phyloP scores from a whole-genome alignment of 345 rosid species.

The Xanthoceras sorbifolium region DNA sequence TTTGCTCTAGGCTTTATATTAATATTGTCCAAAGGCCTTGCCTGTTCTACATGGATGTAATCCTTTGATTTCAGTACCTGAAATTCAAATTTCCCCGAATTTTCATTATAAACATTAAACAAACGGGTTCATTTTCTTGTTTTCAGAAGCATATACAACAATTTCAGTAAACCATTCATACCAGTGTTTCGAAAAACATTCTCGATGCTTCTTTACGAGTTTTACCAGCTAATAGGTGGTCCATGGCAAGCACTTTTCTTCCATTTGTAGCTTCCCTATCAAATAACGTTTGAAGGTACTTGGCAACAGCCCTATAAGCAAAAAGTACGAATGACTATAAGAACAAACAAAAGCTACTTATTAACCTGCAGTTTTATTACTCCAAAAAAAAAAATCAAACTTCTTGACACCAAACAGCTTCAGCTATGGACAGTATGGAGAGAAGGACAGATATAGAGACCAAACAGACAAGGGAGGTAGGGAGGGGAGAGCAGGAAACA shows the following conservation, averaged over 20 bases:
- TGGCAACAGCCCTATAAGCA: constrained; percentile 83
- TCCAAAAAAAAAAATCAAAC: background rate
- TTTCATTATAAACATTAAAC: background rate
- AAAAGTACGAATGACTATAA: constrained; percentile 12
- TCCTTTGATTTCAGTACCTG: constrained; percentile 97
- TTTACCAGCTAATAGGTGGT: constrained; percentile 76
- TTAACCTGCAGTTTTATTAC: background rate
- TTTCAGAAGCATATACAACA: background rate
- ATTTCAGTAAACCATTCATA: constrained; percentile 32
- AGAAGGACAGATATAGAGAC: background rate
- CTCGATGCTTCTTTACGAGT: constrained; percentile 99
- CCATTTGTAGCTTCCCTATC: constrained; percentile 66
- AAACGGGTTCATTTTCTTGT: background rate
- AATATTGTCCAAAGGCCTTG: constrained; percentile 65
- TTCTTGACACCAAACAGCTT: background rate
- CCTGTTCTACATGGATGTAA: constrained; percentile 88
- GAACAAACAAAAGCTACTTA: background rate
- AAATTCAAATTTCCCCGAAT: background rate
- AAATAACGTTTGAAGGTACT: constrained; percentile 75
- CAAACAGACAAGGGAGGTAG: too few relatives aligned
- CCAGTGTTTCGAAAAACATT: constrained; percentile 98
- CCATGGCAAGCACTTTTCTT: constrained; percentile 57
- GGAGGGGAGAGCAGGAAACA: background rate
- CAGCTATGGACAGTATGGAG: background rate
- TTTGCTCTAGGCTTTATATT: constrained; percentile 63